A percentile compares a stretch with the other conserved stretches of the same genome.
Evolutionary conservation across 2,329 filamentous ascomycete genomes (phyloP).

Genomic region (Neodidymelliopsis sp.): DNA sequence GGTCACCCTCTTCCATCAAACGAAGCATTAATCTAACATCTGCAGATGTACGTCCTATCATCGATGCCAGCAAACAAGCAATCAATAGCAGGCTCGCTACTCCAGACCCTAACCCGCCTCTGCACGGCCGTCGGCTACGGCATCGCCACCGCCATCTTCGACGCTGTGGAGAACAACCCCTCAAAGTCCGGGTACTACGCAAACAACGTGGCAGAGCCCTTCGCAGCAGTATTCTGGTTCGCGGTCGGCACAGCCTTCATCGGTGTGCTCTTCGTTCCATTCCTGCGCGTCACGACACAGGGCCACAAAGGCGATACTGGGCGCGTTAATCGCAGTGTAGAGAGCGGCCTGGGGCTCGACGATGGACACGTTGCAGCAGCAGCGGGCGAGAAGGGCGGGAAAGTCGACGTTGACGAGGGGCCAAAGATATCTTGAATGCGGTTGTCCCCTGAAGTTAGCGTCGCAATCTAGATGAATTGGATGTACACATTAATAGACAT

Average conservation of each 20-base stretch:
- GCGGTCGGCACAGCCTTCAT: conserved; percentile 54
- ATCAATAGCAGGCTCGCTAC: conserved; percentile 71
- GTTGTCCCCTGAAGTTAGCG: too few relatives aligned
- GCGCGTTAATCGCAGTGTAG: conserved; percentile 15
- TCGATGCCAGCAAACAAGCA: conserved; percentile 69
- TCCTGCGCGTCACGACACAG: conserved; percentile 63
- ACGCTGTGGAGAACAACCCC: conserved; percentile 49
- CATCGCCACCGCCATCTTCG: conserved; percentile 68
- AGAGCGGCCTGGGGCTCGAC: conserved; percentile 5
- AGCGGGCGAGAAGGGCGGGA: neutral
- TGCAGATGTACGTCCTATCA: conserved; percentile 73
- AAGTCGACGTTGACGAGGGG: neutral
- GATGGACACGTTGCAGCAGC: conserved; percentile 9
- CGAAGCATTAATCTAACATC: neutral
- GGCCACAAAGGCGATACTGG: conserved; percentile 51
- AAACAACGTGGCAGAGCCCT: conserved; percentile 57
- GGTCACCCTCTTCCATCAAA: conserved; percentile 29
- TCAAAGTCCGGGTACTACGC: conserved; percentile 51
- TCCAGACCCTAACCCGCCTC: conserved; percentile 71
- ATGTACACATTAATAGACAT: too few relatives aligned
- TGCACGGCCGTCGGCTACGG: conserved; percentile 67
- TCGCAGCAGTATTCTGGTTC: conserved; percentile 61
- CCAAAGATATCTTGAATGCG: neutral
- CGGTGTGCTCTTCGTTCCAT: conserved; percentile 59
- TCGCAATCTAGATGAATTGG: too few relatives aligned